Base-by-base conservation (phyloP, 257 asterid genomes). In the Parsonsia alboflavescens region DNA sequence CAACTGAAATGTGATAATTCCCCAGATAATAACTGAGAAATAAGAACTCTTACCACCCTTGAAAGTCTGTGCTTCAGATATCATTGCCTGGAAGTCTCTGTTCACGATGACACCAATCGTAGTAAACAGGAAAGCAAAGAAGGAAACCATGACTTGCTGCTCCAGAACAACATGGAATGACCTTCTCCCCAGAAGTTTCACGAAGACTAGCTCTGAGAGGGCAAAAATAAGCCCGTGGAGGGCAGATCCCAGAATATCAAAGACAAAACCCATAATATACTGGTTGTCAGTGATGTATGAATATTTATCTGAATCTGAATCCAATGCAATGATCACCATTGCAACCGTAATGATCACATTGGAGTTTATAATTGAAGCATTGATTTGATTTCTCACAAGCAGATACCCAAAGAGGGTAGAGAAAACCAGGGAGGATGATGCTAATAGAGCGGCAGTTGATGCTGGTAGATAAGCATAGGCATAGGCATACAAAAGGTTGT, bases 401-500 rank as follows among this genome's bases (percentile, higher is more conserved):
- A 91, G 82, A 72, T 84, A 93, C 2, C 98, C 97, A 17, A 93
- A 93, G 44, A 93, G 77, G 1, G 97, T 83, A 1, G 96, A 87
- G 62, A 93, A 93, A 30, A 89, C 88, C 73, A 93, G 82, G 26
- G 92, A 83, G 2, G 94, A 80, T 3, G 98, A 88, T 67, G 97
- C 96, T 66, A 93, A 42, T 19, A 93, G 90, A 65, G 98, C 86
- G 61, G 98, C 98, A 0, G 98, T 93, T 5, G 98, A 93, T 33
- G 98, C 97, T 0, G 98, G 98, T 54, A 93, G 69, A 76, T 93
- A 89, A 0, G 98, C 98, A 2, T 93, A 91, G 28, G 96, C 98
- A 45, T 93, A 93, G 2, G 98, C 97, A 45, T 91, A 93, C 96
- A 93, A 81, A 80, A 93, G 96, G 70, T 93, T 91, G 68, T 93